Conservation (phyloP, 2,329 filamentous ascomycete species). For the Pseudogymnoascus sp. region DNA sequence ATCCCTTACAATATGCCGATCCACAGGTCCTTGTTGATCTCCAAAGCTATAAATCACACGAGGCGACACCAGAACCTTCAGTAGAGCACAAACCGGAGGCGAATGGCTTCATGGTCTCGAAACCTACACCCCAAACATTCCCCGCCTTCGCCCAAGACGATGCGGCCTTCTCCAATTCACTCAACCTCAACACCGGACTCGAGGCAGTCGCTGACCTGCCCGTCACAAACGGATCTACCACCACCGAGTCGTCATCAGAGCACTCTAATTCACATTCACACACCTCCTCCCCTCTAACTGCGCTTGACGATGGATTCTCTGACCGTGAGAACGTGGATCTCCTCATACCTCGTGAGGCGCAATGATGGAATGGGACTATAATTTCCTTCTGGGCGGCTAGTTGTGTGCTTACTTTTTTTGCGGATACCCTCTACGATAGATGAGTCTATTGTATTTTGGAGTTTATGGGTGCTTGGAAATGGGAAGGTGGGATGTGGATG, state of each 20-base stretch:
- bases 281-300: neutral
- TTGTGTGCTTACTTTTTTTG: neutral
- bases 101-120: neutral
- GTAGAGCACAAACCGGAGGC: neutral
- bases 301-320: neutral
- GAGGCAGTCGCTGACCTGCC: neutral
- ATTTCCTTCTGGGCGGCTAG: neutral
- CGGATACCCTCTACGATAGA: neutral
- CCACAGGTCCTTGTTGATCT: neutral
- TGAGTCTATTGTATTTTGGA: neutral
- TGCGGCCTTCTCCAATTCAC: neutral
- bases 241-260: neutral
- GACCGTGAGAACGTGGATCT: neutral
- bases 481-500: neutral
- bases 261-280: neutral
- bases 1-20: neutral
- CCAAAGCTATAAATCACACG: neutral
- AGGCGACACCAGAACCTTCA: neutral
- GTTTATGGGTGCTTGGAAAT: neutral
- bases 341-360: neutral
- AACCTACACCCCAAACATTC: neutral
- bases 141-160: neutral
- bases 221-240: neutral
- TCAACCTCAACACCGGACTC: neutral
- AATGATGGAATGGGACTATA: neutral